Evolutionary conservation across 495 filamentous ascomycete genomes (phyloP), one percentile per base, ranked within the genome.

Genomic region (Lophiostoma macrostomum): DNA sequence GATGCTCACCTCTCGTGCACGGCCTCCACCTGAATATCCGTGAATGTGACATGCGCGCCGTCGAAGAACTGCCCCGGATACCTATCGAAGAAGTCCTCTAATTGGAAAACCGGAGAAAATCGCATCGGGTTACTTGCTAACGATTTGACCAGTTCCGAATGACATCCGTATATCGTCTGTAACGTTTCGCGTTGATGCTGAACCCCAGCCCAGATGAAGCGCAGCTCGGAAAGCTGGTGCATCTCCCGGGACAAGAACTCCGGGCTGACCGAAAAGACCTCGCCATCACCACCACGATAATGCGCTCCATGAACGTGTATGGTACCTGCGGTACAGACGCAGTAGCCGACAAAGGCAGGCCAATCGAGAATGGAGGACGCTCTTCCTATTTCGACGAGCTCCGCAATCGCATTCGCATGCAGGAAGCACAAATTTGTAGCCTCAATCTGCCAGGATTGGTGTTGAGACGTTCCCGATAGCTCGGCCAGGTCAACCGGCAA

Each of bases 401-500:
- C 88, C 4, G 85, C 83, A 42, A 94, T 89, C 0, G 87, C 87
- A 67, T 91, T 94, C 7, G 88, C 86, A 58, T 94, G 88, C 13
- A 87, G 75, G 66, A 94, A 91, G 67, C 88, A 91, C 43, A 90
- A 77, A 52, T 90, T 89, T 0, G 87, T 91, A 0, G 87, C 85
- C 60, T 90, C 87, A 43, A 91, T 91, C 67, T 91, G 88, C 88
- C 88, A 94, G 28, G 86, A 89, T 64, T 91, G 87, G 56, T 94
- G 87, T 61, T 91, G 88, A 0, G 87, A 85, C 0, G 80, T 83
- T 16, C 85, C 86, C 29, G 85, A 78, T 6, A 91, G 74, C 58
- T 91, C 87, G 18, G 83, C 78, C 7, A 91, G 74, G 69, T 91
- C 86, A 32, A 94, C 85, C 1, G 88, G 88, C 12, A 94, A 74